Evolutionary conservation across 352 stramenopile genomes (phyloP), one percentile per base, ranked within the genome.

Genomic region (Phytophthora foliorum): DNA sequence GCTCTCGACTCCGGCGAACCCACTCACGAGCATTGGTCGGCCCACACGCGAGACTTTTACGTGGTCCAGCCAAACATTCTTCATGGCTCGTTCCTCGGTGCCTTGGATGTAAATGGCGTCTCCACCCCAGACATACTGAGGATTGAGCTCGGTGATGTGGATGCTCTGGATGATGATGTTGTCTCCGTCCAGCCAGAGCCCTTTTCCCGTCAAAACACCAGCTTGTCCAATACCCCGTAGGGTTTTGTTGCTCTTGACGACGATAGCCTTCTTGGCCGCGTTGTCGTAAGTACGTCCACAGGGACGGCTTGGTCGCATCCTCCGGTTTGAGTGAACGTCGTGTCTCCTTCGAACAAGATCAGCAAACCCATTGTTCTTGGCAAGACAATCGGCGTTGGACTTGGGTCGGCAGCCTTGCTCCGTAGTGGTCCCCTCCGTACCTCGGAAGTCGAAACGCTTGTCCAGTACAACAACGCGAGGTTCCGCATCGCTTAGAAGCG

Each of bases 111-210:
- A 72, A 16, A 75, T 65, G 27, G 68, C 68, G 31, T 75, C 67
- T 36, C 61, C 67, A 22, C 67, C 61, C 67, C 67, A 75, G 21
- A 85, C 57, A 4, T 72, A 57, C 45, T 85, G 77, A 27, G 77
- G 63, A 39, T 83, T 86, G n/a, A 85, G 36, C 34, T 85, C 68
- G 9, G 46, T 66, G 21, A 80, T 69, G 69, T 85, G 65, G 36
- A 82, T 49, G 49, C 82, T 82, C 48, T 85, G 75, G 19, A 85
- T 39, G 45, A 85, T 82, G 53, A 73, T 71, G 56, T 77, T 81
- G 52, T 72, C 53, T 34, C 66, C 68, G 22, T 58, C 25, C 2
- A 78, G 44, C 45, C 46, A 55, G 9, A 77, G 53, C 1, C 67
- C 72, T 36, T 79, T 79, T 16, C 72, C 68, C 22, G 36, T 63